phyloP scores from a whole-genome alignment of 163 green algal species.

The Scenedesmus sp. region DNA sequence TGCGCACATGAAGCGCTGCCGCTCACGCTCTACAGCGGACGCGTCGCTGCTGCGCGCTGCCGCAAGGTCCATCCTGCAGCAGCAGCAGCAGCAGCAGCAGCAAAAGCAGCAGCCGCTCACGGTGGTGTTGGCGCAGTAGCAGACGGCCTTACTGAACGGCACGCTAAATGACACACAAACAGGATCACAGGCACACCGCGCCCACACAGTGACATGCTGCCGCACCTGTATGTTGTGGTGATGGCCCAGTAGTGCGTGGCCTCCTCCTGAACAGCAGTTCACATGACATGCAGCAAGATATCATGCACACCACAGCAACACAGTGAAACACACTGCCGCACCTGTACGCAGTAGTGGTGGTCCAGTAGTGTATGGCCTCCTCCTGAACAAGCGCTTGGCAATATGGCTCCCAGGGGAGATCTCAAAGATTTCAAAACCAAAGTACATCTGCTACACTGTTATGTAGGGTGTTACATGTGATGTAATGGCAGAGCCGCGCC shows the following conservation, averaged over 20 bases:
- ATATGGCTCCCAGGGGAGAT: background rate
- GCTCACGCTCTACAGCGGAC: slow-evolving; percentile 57
- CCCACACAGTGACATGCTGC: background rate
- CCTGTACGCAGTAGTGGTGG: slow-evolving; percentile 53
- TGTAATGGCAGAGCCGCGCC: background rate
- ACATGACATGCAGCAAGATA: background rate
- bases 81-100: slow-evolving; percentile 51
- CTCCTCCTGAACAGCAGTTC: slow-evolving; percentile 77
- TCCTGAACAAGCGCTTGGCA: slow-evolving; percentile 75
- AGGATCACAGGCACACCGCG: background rate
- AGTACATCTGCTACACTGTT: background rate
- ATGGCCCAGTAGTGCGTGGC: slow-evolving; percentile 67
- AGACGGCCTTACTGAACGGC: slow-evolving; percentile 77
- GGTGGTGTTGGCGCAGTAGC: slow-evolving; percentile 61
- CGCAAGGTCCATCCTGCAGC: slow-evolving; percentile 68
- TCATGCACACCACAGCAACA: background rate
- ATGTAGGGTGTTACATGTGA: background rate
- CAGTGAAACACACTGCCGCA: background rate
- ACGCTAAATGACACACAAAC: slow-evolving; percentile 49
- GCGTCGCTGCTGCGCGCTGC: slow-evolving; percentile 62
- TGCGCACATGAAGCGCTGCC: slow-evolving; percentile 61
- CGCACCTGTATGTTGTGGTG: slow-evolving; percentile 47
- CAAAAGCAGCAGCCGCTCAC: background rate
- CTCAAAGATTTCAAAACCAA: background rate
- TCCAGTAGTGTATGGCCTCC: slow-evolving; percentile 73